These are phyloP conservation scores for Parastagonospora nodorum DNA, from an alignment of 2,329 filamentous ascomycete species.

Conservation along the genomic window DNA sequence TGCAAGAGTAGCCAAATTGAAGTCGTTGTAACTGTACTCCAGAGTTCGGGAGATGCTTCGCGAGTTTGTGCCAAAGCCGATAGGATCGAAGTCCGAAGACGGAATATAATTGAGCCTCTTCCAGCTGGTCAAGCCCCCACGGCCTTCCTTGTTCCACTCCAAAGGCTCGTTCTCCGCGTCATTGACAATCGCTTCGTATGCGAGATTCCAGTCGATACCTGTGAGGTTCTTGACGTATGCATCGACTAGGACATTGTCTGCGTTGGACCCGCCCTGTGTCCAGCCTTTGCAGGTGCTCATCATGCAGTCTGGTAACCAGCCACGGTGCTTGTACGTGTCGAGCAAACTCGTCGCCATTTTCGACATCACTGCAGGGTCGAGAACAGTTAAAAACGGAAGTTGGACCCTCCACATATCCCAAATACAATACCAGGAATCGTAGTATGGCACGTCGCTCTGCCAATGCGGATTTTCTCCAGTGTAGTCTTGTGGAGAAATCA, in stretches of 20 bases:
- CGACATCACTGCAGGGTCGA: conserved; percentile 68
- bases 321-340: conserved; percentile 72
- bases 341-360: conserved; percentile 73
- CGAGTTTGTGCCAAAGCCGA: conserved; percentile 50
- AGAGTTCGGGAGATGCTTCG: conserved; percentile 49
- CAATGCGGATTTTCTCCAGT: conserved; percentile 55
- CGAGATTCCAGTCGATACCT: conserved; percentile 47
- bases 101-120: conserved; percentile 46
- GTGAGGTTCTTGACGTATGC: conserved; percentile 70
- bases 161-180: conserved; percentile 47
- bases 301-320: conserved; percentile 76
- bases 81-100: conserved; percentile 48
- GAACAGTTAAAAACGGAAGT: conserved; percentile 69
- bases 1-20: conserved; percentile 68
- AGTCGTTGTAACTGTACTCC: conserved; percentile 52
- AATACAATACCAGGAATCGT: conserved; percentile 65
- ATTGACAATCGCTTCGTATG: conserved; percentile 46
- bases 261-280: conserved; percentile 78
- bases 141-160: conserved; percentile 47
- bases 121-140: conserved; percentile 46
- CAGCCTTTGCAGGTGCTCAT: conserved; percentile 78
- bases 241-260: conserved; percentile 73
- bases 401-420: conserved; percentile 56
- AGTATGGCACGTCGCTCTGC: conserved; percentile 52
- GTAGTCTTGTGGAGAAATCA: conserved; percentile 55